Percentiles rank a stretch among this genome's conserved stretches.
phyloP scores from a whole-genome alignment of 148 eudicot species.

The Dysphania ambrosioides region DNA sequence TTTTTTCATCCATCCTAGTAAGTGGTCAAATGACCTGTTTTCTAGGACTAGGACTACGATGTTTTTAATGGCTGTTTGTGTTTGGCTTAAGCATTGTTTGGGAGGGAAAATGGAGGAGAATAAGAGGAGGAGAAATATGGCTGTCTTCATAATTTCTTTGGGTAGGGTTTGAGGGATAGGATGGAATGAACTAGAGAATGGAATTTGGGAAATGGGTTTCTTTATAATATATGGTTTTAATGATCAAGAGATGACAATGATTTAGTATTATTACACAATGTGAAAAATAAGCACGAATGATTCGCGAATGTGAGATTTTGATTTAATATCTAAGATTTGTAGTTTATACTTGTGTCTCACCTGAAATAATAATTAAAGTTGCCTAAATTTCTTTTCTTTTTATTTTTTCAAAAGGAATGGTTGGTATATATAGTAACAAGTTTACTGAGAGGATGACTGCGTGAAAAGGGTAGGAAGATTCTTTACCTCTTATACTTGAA shows the following conservation, averaged over 20 bases:
- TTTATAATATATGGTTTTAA: not conserved
- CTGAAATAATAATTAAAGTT: too few relatives aligned
- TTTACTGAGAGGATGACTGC: too few relatives aligned
- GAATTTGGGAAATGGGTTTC: conserved; percentile 10
- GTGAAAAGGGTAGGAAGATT: not conserved
- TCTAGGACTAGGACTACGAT: conserved; percentile 78
- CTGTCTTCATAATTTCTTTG: conserved; percentile 14
- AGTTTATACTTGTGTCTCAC: too few relatives aligned
- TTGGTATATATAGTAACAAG: too few relatives aligned
- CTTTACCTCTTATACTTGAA: not conserved
- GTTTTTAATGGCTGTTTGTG: conserved; percentile 68
- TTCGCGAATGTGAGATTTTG: too few relatives aligned
- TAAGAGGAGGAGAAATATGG: conserved; percentile 10
- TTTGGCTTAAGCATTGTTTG: conserved; percentile 20
- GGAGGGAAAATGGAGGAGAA: conserved; percentile 4
- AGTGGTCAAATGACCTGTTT: conserved; percentile 91
- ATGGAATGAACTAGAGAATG: conserved; percentile 1
- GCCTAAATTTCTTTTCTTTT: too few relatives aligned
- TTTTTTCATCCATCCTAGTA: conserved; percentile 92
- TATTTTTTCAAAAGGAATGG: too few relatives aligned
- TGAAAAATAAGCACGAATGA: too few relatives aligned
- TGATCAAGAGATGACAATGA: too few relatives aligned
- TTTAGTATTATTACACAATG: too few relatives aligned
- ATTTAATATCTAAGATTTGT: too few relatives aligned
- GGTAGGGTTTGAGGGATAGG: not conserved